phyloP scores from a whole-genome alignment of 208 protist species.

The Wallacemonas sp. region DNA sequence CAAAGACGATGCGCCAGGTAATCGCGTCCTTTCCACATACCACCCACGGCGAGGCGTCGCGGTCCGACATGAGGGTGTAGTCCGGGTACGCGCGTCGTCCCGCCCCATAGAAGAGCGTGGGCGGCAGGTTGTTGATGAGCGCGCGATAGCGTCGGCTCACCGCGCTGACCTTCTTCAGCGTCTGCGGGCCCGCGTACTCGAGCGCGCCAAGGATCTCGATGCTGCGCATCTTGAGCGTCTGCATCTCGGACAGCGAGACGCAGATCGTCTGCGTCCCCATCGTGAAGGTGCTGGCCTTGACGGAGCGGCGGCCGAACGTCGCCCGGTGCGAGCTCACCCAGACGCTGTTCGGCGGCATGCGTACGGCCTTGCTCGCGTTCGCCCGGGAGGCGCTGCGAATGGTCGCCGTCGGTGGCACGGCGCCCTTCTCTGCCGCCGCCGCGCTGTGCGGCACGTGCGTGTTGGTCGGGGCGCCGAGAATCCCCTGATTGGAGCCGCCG shows the following conservation, averaged over 20 bases:
- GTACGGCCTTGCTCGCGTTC: slow-evolving; percentile 14
- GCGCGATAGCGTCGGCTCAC: slow-evolving; percentile 65
- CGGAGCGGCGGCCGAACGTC: slow-evolving; percentile 20
- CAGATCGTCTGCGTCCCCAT: slow-evolving; percentile 29
- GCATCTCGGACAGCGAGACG: slow-evolving; percentile 55
- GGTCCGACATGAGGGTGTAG: slow-evolving; percentile 60
- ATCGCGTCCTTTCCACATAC: slow-evolving; percentile 55
- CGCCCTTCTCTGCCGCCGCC: not conserved
- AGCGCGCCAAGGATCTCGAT: slow-evolving; percentile 72
- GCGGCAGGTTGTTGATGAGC: slow-evolving; percentile 70
- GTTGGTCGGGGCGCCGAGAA: slow-evolving; percentile 21
- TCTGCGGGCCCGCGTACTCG: slow-evolving; percentile 61
- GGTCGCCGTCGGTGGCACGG: slow-evolving; percentile 3
- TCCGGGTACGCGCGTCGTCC: slow-evolving; percentile 63
- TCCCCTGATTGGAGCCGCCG: slow-evolving; percentile 32
- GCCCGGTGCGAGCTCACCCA: slow-evolving; percentile 37
- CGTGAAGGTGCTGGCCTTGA: slow-evolving; percentile 34
- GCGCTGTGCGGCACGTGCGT: not conserved
- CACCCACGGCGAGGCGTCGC: slow-evolving; percentile 62
- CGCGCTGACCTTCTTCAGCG: slow-evolving; percentile 68
- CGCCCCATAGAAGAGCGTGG: slow-evolving; percentile 55
- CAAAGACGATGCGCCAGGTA: slow-evolving; percentile 59
- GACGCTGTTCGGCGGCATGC: slow-evolving; percentile 17
- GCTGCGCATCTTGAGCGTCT: slow-evolving; percentile 49
- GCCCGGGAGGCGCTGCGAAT: slow-evolving; percentile 11